phyloP scores from a whole-genome alignment of 176 grass and related monocot genomes.

The Melocanna baccifera region DNA sequence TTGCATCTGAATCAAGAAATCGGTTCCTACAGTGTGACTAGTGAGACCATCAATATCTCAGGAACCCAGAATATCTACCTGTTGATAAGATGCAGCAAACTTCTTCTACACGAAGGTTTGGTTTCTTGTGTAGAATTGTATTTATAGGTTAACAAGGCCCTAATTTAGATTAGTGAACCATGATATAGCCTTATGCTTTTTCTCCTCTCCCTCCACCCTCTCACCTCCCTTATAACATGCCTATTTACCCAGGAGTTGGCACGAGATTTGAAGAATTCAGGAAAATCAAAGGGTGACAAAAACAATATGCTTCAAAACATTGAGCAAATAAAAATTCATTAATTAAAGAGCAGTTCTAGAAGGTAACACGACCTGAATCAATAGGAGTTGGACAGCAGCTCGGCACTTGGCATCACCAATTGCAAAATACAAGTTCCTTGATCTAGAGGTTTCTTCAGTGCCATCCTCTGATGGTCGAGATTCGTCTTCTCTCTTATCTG shows the following conservation, averaged over 20 bases:
- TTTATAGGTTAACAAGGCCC: not conserved
- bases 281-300: not conserved
- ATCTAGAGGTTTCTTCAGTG: constrained; percentile 63
- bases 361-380: constrained; percentile 82
- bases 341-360: not conserved
- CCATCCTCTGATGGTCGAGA: constrained; percentile 54
- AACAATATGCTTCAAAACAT: constrained; percentile 8
- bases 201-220: not conserved
- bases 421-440: constrained; percentile 83
- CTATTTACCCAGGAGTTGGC: not conserved
- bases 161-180: not conserved
- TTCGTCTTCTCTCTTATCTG: constrained; percentile 52
- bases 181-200: not conserved
- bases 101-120: not conserved
- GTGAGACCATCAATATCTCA: not conserved
- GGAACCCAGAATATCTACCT: not conserved
- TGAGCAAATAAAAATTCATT: not conserved
- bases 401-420: constrained; percentile 94
- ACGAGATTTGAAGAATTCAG: constrained; percentile 5
- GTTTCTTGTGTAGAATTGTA: not conserved
- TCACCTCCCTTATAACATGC: not conserved
- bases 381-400: constrained; percentile 93
- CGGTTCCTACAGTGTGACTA: constrained; percentile 11
- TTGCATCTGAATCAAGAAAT: not conserved
- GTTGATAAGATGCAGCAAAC: not conserved